Evolutionary conservation across 73 alveolate species (phyloP).

Genomic region (Tetrahymena malaccensis): DNA sequence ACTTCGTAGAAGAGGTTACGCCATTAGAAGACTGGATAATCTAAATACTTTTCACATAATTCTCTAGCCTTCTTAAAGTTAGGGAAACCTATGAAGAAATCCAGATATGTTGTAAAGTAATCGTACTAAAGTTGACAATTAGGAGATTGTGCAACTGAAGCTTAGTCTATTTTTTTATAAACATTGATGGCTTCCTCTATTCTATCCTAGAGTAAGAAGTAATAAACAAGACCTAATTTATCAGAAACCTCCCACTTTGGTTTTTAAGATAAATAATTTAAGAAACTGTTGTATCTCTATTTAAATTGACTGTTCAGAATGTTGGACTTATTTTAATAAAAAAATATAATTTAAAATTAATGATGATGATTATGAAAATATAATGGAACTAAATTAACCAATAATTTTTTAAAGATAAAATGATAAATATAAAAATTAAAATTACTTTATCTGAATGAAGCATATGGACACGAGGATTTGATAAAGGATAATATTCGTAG

Average conservation of each 20-base stretch:
- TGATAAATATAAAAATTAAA: background rate
- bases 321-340: background rate
- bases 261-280: conserved; percentile 11
- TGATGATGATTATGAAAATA: too few relatives aligned
- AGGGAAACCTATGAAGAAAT: conserved; percentile 52
- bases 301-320: conserved; percentile 18
- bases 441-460: conserved; percentile 53
- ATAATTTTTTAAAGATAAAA: too few relatives aligned
- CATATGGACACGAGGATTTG: conserved; percentile 84
- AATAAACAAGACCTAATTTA: conserved; percentile 28
- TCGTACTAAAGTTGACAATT: conserved; percentile 51
- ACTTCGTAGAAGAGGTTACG: conserved; percentile 68
- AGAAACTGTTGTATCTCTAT: conserved; percentile 12
- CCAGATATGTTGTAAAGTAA: conserved; percentile 64
- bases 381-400: too few relatives aligned
- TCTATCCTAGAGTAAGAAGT: conserved; percentile 33
- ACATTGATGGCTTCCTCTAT: conserved; percentile 34
- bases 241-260: conserved; percentile 9
- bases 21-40: conserved; percentile 79
- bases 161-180: background rate
- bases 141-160: background rate
- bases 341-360: background rate
- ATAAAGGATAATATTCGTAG: conserved; percentile 82
- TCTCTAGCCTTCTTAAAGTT: conserved; percentile 65
- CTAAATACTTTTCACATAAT: conserved; percentile 58